Conservation (phyloP, 1,284 basidiomycete genomes). For the Apiotrichum porosum region DNA sequence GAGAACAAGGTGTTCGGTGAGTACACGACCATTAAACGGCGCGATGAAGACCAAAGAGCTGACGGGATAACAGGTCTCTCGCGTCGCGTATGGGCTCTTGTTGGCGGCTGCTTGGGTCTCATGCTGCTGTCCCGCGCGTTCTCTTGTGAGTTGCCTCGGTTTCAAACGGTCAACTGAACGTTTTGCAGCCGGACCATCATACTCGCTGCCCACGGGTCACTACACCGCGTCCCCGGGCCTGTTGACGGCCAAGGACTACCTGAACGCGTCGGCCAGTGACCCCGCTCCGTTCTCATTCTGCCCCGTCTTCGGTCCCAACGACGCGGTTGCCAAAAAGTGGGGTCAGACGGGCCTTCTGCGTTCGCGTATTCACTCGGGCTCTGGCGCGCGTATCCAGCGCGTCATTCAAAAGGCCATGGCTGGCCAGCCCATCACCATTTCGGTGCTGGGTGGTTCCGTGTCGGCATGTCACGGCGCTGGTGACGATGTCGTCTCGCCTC, state of each 20-base stretch:
- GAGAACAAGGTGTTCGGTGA: conserved; percentile 18
- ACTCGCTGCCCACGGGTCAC: conserved; percentile 5
- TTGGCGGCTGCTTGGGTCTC: conserved; percentile 58
- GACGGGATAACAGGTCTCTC: conserved; percentile 33
- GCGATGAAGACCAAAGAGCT: conserved; percentile 5
- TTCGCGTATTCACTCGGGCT: conserved; percentile 73
- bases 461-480: conserved; percentile 90
- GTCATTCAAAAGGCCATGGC: conserved; percentile 78
- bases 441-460: conserved; percentile 83
- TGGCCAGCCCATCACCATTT: conserved; percentile 83
- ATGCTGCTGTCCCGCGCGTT: conserved; percentile 61
- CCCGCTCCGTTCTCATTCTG: conserved; percentile 83
- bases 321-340: conserved; percentile 70
- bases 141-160: conserved; percentile 41
- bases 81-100: conserved; percentile 63
- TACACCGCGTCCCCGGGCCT: conserved; percentile 13
- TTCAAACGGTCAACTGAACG: neutral
- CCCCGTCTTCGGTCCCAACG: conserved; percentile 74
- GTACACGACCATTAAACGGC: too few relatives aligned
- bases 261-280: conserved; percentile 52
- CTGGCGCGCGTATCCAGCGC: conserved; percentile 72
- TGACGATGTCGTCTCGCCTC: conserved; percentile 76
- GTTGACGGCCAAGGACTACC: conserved; percentile 37
- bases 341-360: conserved; percentile 69
- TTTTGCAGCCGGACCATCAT: neutral